Base-by-base conservation (phyloP, 148 eudicot species). In the Limonium bicolor region DNA sequence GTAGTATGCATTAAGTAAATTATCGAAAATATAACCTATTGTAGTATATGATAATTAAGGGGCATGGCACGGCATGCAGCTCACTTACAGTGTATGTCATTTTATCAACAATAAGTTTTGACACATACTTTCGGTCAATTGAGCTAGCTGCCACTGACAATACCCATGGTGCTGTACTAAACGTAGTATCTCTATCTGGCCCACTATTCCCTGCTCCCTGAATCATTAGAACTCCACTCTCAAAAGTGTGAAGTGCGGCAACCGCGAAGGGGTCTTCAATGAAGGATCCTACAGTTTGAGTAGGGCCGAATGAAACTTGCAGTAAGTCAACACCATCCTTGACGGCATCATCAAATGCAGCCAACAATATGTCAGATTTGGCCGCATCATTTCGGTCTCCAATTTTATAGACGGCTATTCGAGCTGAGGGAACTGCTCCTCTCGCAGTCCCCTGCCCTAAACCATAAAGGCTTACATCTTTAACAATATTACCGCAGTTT, bases 201-300 rank as follows among this genome's bases (percentile, higher is more conserved):
- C 88, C 88, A 2, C 61, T 68, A 34, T 80, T 80, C 0, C 88
- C 88, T 6, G 77, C 88, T 1, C 76, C 66, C 13, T 65, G 71
- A 20, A 80, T 74, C 0, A 82, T 80, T 13, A 80, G 21, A 2
- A 80, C 53, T 26, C 82, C 82, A 2, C 48, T 64, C 54, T 62
- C 59, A 69, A 72, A 54, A 1, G 82, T 82, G 39, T 72, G 79
- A 36, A 75, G 76, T 1, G 74, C 39, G 0, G 69, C 88, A 0
- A 80, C 44, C 0, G 72, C 55, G 24, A 80, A 72, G 2, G 69
- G 29, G 29, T 72, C 77, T 0, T 42, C 11, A 0, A 13, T 6
- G 14, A 53, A 30, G 0, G 30, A 25, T 0, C 3, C 3, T 1
- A 33, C 3, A 3, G 52, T 51, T n/a, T n/a, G n/a, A 11, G 28